phyloP scores from a whole-genome alignment of 192 early-diverging fungal species.

The Chytriomyces confervae region DNA sequence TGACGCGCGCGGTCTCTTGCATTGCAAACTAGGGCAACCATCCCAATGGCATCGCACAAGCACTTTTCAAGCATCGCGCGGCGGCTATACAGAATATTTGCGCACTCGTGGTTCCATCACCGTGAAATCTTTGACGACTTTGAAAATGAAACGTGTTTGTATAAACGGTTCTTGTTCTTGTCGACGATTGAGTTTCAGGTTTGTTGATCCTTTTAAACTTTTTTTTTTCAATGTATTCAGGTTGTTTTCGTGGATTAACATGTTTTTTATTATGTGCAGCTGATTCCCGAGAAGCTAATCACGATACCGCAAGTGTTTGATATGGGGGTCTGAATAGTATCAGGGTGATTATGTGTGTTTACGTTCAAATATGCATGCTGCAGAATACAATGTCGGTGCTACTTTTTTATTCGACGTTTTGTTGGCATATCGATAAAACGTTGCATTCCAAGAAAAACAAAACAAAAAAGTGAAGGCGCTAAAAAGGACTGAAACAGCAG shows the following conservation, averaged over 20 bases:
- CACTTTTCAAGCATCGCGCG: slow-evolving; percentile 87
- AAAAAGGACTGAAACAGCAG: neutral
- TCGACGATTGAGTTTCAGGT: slow-evolving; percentile 60
- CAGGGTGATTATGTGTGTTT: neutral
- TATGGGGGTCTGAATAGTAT: slow-evolving; percentile 8
- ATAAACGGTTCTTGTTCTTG: slow-evolving; percentile 74
- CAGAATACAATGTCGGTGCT: neutral
- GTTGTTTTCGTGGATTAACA: neutral
- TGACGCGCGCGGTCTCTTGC: neutral
- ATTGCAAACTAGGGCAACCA: slow-evolving; percentile 31
- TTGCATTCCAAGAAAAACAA: neutral
- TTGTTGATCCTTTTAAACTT: neutral
- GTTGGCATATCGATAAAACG: neutral
- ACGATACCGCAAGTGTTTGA: slow-evolving; percentile 63
- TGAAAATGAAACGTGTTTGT: slow-evolving; percentile 77
- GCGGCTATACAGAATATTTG: slow-evolving; percentile 96
- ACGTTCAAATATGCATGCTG: neutral
- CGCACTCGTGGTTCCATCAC: slow-evolving; percentile 94
- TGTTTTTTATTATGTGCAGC: slow-evolving; percentile 12
- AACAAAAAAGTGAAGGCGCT: neutral
- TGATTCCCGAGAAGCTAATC: slow-evolving; percentile 72
- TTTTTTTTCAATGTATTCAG: slow-evolving; percentile 1
- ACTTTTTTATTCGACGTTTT: neutral
- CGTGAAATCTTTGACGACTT: slow-evolving; percentile 84
- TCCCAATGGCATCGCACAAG: slow-evolving; percentile 75